Evolutionary conservation across 106 monocot species (phyloP), one percentile per base, ranked within the genome.

Genomic region (Allium cepa): DNA sequence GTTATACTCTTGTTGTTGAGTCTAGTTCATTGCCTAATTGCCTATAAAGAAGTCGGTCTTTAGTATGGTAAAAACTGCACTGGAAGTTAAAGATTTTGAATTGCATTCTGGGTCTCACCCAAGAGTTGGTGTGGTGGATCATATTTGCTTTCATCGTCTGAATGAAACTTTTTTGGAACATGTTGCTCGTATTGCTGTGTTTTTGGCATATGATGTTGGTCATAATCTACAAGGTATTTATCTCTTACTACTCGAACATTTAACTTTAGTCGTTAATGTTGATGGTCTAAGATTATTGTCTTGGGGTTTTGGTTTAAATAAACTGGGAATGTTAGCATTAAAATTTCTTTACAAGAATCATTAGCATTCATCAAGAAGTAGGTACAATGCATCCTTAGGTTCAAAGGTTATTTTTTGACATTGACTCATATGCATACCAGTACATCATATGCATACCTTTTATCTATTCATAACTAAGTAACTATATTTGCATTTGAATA

Each of bases 81-180:
- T 90, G 8, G 74, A 73, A 59, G 28, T 72, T 16, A 71, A 88
- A 16, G 66, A 88, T 76, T 70, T 95, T 15, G 76, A 65, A 69
- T 45, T 15, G 10, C 94, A 91, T 56, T 64, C 65, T 59, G 94
- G 94, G 11, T 75, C 83, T 15, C 90, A 95, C 17, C 90, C 94
- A 8, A 78, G 94, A 3, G 77, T 95, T 49, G 94, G 91, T 12
- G 88, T 91, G 11, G 83, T 95, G 14, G 94, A 95, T 56, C 88
- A 95, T 63, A 81, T 95, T 28, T 88, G 87, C 83, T 95, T 95
- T 73, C 85, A 91, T 47, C 94, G 88, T 4, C 48, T 91, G 36
- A 75, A 73, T 8, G 27, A 74, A 11, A 64, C 79, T 0, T 77
- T 79, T 0, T 59, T 91, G 4, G 81, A 85, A 8, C 77, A 83